These are phyloP conservation scores for Sarocladium kiliense DNA, from an alignment of 2,329 filamentous ascomycete species.

Conservation along the genomic window DNA sequence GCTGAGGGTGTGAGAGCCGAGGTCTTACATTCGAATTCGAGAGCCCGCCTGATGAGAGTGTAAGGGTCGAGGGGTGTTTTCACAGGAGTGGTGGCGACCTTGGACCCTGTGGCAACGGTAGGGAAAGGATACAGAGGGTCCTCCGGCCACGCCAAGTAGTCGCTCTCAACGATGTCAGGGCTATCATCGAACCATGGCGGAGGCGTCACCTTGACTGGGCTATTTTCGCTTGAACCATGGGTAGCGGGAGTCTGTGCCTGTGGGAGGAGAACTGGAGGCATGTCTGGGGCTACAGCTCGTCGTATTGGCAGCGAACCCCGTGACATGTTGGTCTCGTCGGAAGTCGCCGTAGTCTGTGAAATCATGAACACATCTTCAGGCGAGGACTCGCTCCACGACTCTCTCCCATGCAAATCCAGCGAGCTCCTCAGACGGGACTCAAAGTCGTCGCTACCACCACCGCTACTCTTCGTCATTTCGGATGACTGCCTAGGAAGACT, in stretches of 20 bases:
- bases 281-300: slow-evolving; percentile 13
- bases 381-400: slow-evolving; percentile 23
- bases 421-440: slow-evolving; percentile 12
- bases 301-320: slow-evolving; percentile 25
- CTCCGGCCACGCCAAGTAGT: slow-evolving; percentile 54
- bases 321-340: slow-evolving; percentile 27
- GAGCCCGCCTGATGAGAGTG: slow-evolving; percentile 44
- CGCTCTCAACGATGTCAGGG: slow-evolving; percentile 46
- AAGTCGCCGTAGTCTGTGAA: slow-evolving; percentile 39
- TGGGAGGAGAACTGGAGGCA: slow-evolving; percentile 7
- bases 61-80: slow-evolving; percentile 48
- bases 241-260: slow-evolving; percentile 2
- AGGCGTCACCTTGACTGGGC: slow-evolving; percentile 19
- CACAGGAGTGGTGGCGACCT: slow-evolving; percentile 3
- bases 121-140: slow-evolving; percentile 53
- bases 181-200: slow-evolving; percentile 32
- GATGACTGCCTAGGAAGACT: slow-evolving; percentile 22
- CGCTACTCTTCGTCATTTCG: slow-evolving; percentile 31
- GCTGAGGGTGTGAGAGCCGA: slow-evolving; percentile 56
- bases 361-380: slow-evolving; percentile 37
- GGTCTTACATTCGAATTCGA: slow-evolving; percentile 51
- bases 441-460: slow-evolving; percentile 20
- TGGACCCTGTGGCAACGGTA: slow-evolving; percentile 14
- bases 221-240: slow-evolving; percentile 10
- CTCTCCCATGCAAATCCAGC: background rate